Evolutionary conservation across 345 rosid species (phyloP).

Genomic region (Mallotus nudiflorus): DNA sequence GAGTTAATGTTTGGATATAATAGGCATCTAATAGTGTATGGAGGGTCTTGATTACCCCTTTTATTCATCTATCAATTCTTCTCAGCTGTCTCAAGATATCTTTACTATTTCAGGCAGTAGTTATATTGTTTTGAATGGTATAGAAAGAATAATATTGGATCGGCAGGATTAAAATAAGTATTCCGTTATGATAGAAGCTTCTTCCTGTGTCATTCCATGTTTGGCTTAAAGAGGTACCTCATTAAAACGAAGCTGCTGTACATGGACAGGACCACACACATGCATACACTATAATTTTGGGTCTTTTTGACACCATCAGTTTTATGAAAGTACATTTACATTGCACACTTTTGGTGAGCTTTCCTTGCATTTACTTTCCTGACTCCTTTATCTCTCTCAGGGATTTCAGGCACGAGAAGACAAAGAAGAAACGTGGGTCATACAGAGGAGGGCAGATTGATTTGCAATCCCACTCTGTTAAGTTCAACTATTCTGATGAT

Average conservation of each 20-base stretch:
- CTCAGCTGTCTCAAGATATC: no score
- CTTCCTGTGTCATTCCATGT: not conserved
- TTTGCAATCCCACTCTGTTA: conserved; percentile 71
- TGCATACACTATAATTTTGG: not conserved
- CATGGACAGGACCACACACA: not conserved
- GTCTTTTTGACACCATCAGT: not conserved
- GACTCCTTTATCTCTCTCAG: conserved; percentile 30
- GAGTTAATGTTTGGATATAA: not conserved
- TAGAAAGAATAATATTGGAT: not conserved
- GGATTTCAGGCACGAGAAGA: conserved; percentile 94
- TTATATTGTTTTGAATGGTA: not conserved
- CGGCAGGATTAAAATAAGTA: not conserved
- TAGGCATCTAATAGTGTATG: not conserved
- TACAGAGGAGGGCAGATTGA: conserved; percentile 96
- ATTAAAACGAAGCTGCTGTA: no score
- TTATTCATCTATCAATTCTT: not conserved
- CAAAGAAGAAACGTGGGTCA: conserved; percentile 93
- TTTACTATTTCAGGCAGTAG: no score
- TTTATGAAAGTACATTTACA: not conserved
- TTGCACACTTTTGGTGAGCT: not conserved
- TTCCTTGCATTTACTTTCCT: not conserved
- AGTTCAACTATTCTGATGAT: conserved; percentile 82
- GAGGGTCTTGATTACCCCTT: not conserved
- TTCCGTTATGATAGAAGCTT: not conserved
- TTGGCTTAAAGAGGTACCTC: no score